Evolutionary conservation across 257 asterid genomes (phyloP), one percentile per base, ranked within the genome.

Genomic region (Solanum etuberosum): DNA sequence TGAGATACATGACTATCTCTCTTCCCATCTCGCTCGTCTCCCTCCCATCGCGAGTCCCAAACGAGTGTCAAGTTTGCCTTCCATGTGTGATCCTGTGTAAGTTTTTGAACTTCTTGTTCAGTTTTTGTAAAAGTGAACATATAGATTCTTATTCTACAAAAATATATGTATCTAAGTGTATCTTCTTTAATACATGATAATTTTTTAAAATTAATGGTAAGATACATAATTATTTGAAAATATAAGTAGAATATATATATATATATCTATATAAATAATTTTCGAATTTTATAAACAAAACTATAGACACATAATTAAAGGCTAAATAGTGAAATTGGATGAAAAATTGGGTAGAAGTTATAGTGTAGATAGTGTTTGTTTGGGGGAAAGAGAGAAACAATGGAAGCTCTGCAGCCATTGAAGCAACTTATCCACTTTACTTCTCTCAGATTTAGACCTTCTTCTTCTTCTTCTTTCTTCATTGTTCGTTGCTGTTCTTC

Each of bases 401-500:
- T 92, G 95, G 97, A 91, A 90, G 89, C 89, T 15, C 82, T 93
- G 87, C 95, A 93, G 87, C 93, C 98, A 29, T 76, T 93, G 87
- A 91, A 89, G 89, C 94, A 92, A 57, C 91, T 93, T 70, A 89
- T 91, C 85, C 93, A 91, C 71, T 86, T 91, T 78, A 90, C 93
- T 51, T 87, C 90, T 83, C 87, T 87, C 70, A 31, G 51, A 82
- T 46, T 67, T 80, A 83, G 86, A 43, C 65, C 87, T 71, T 51
- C 54, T 78, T 89, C 87, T 34, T 11, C 29, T 68, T 9, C 35
- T 71, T 90, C 93, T 12, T 40, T 90, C 83, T 87, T 91, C 70
- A 83, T 85, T 78, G 88, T 90, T 86, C 94, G 94, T 48, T 95
- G 94, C 87, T 95, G 93, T 67, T 88, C 97, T 61, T 88, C 93